Percentiles rank a stretch among this genome's conserved stretches.
These are phyloP conservation scores for Gamsiella multidivaricata DNA, from an alignment of 192 early-diverging fungal species.

Conservation along the genomic window DNA sequence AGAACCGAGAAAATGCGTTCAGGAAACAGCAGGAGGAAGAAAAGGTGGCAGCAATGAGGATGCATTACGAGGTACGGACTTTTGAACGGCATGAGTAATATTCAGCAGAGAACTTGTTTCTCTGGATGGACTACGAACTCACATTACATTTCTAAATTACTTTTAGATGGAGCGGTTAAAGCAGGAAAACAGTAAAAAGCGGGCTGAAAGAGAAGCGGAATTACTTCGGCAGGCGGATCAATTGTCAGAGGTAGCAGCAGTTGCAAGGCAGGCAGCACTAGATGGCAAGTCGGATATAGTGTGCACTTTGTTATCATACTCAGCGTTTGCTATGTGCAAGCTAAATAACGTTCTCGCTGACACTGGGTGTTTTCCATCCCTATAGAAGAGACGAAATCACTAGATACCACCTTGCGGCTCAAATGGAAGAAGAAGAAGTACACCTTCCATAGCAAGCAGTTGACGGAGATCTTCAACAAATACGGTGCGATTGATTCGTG, in stretches of 20 bases:
- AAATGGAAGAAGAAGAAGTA: constrained; percentile 65
- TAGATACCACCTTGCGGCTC: constrained; percentile 59
- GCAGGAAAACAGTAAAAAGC: constrained; percentile 25
- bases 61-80: constrained; percentile 52
- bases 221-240: constrained; percentile 28
- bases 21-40: constrained; percentile 58
- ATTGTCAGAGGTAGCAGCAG: constrained; percentile 11
- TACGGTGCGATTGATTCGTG: constrained; percentile 59
- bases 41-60: constrained; percentile 41
- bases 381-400: constrained; percentile 43
- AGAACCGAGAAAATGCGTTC: constrained; percentile 56
- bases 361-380: not conserved
- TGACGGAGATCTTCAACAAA: constrained; percentile 41
- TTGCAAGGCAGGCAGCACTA: constrained; percentile 13
- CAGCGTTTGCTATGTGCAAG: not conserved
- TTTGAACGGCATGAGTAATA: not conserved
- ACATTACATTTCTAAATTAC: not conserved
- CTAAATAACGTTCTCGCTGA: not conserved
- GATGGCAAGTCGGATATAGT: constrained; percentile 13
- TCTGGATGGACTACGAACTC: too few relatives aligned
- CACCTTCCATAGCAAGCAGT: constrained; percentile 38
- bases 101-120: not conserved
- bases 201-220: constrained; percentile 32
- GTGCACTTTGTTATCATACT: not conserved
- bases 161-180: constrained; percentile 44